Conservation (phyloP, 768 basidiomycete genomes). For the Pseudohyphozyma bogoriensis region DNA sequence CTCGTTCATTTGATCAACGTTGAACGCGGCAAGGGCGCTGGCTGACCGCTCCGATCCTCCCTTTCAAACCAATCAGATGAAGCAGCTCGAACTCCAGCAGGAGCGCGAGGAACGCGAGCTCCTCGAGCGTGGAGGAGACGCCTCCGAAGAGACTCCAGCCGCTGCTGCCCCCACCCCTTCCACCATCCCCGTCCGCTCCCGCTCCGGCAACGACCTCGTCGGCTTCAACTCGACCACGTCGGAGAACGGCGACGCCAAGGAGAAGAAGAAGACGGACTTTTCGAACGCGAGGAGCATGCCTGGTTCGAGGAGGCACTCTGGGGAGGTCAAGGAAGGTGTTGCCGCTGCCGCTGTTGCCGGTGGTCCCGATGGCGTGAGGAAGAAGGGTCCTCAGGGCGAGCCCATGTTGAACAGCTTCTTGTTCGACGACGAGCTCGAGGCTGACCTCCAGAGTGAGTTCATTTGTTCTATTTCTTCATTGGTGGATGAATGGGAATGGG, state of each 20-base stretch:
- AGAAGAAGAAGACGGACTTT: not conserved
- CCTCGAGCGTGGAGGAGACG: slow-evolving; percentile 64
- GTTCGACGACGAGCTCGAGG: slow-evolving; percentile 83
- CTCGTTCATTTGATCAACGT: too few species aligned
- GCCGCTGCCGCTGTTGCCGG: too few species aligned
- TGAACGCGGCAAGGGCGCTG: too few species aligned
- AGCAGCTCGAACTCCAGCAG: slow-evolving; percentile 80
- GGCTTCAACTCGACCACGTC: slow-evolving; percentile 42
- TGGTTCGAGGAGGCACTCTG: slow-evolving; percentile 24
- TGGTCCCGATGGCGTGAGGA: slow-evolving; percentile 1
- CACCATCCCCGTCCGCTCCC: slow-evolving; percentile 65
- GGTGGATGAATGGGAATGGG: not conserved
- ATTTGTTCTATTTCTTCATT: slow-evolving; percentile 2
- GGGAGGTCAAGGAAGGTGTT: slow-evolving; percentile 17
- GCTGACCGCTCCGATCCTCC: not conserved
- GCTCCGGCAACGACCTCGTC: slow-evolving; percentile 51
- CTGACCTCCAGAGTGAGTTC: slow-evolving; percentile 70
- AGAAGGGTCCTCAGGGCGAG: slow-evolving; percentile 16
- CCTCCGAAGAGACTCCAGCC: slow-evolving; percentile 51
- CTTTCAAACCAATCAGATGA: slow-evolving; percentile 52
- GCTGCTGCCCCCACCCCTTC: slow-evolving; percentile 75
- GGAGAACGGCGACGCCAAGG: not conserved
- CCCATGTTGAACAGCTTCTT: slow-evolving; percentile 47
- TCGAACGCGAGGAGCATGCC: slow-evolving; percentile 27
- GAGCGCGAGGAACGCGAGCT: slow-evolving; percentile 58